A percentile compares a stretch with the other conserved stretches of the same genome.
phyloP scores from a whole-genome alignment of 192 early-diverging fungal species.

The Chytriomyces hyalinus region DNA sequence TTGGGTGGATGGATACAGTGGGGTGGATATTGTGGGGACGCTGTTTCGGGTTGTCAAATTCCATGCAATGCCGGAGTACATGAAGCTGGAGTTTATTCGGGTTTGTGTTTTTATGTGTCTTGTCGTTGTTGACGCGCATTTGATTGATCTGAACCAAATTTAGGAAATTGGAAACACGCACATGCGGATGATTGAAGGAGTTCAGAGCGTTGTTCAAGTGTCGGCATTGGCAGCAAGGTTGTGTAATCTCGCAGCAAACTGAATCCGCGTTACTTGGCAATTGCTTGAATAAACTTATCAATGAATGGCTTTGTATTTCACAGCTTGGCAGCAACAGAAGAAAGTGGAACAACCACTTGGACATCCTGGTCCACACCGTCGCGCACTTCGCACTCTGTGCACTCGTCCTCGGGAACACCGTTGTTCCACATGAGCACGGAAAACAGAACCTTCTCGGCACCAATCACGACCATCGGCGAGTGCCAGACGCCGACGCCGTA shows the following conservation, averaged over 20 bases:
- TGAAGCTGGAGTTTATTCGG: conserved; percentile 86
- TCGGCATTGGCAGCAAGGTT: conserved; percentile 78
- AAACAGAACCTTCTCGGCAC: conserved; percentile 60
- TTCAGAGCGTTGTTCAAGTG: conserved; percentile 83
- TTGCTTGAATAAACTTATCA: too few species aligned
- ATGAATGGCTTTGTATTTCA: too few species aligned
- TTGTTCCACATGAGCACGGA: conserved; percentile 74
- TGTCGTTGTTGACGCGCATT: neutral
- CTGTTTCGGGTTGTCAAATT: conserved; percentile 89
- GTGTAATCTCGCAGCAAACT: conserved; percentile 34
- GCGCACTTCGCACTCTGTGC: conserved; percentile 59
- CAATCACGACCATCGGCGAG: conserved; percentile 79
- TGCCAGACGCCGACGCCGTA: conserved; percentile 84
- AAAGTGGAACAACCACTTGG: neutral
- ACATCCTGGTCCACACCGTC: conserved; percentile 38
- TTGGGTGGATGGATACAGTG: conserved; percentile 84
- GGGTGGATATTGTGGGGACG: conserved; percentile 89
- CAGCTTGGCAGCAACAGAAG: neutral
- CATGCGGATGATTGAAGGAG: conserved; percentile 90
- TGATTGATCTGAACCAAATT: conserved; percentile 6
- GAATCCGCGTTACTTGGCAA: neutral
- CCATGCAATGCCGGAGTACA: conserved; percentile 75
- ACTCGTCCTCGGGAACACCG: conserved; percentile 73
- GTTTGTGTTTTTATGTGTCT: conserved; percentile 43
- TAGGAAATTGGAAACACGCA: conserved; percentile 92